Evolutionary conservation across 164 flowering plant genomes (phyloP), one percentile per base, ranked within the genome.

Genomic region (Pachysandra terminalis): DNA sequence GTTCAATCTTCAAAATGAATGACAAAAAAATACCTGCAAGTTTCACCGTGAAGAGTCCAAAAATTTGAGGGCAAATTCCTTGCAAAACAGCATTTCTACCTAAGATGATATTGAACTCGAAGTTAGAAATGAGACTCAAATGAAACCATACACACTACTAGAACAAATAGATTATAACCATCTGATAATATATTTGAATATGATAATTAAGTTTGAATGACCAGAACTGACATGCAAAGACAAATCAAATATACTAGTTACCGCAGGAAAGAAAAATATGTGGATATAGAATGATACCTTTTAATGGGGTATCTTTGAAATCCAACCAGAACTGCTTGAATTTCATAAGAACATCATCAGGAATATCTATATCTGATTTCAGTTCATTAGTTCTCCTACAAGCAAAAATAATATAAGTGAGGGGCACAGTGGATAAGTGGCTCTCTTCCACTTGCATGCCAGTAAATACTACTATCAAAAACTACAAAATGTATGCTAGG

Each of bases 41-140:
- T 76, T 95, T 92, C 60, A 95, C 99, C 2, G 98, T 92, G 72
- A 95, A 95, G 71, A 95, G 93, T 70, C 97, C 99, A 83, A 88
- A 95, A 52, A 95, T 75, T 79, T 95, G 99, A 37, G 99, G 99
- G 81, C 99, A 95, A 59, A 95, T 84, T 56, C 85, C 98, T 66
- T 79, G 83, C 40, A 95, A 80, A 79, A 95, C 89, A 27, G 88
- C 87, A 83, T 95, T 95, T 78, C 99, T 81, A 65, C 99, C 98
- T 93, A 85, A 41, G 59, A 19, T 24, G 69, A 53, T 35, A 66
- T 61, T n/a, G 27, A 19, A 56, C 45, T 24, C 28, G 45, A 12
- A 49, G 23, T 17, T 17, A 71, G 17, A 37, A 35, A 9, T 52
- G 27, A 32, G 21, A 54, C n/a, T 37, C 54, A n/a, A 59, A 32